phyloP scores from a whole-genome alignment of 176 grass and related monocot genomes.

The Avena sativa region DNA sequence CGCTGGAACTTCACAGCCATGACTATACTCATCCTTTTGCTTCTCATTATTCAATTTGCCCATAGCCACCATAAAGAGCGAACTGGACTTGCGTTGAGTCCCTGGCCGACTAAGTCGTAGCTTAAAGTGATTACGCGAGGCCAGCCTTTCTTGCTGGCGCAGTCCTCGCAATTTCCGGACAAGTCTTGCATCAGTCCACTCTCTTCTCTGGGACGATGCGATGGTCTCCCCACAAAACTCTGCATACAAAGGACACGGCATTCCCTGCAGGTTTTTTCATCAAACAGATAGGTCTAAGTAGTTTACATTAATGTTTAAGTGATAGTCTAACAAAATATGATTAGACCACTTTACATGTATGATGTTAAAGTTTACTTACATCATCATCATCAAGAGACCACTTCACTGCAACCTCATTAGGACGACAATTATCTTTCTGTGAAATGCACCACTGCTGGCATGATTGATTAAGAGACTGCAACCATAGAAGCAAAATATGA shows the following conservation, averaged over 20 bases:
- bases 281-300: neutral
- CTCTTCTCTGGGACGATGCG: neutral
- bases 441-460: neutral
- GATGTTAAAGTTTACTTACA: neutral
- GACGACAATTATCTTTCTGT: neutral
- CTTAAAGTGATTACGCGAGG: neutral
- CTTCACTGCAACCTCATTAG: neutral
- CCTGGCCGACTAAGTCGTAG: neutral
- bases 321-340: neutral
- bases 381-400: neutral
- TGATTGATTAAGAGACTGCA: slow-evolving; percentile 41
- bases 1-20: neutral
- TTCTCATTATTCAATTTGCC: neutral
- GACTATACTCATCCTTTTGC: neutral
- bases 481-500: slow-evolving; percentile 16
- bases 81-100: neutral
- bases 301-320: neutral
- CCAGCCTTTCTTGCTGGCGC: neutral
- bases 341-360: no score
- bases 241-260: neutral
- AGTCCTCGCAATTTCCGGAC: neutral
- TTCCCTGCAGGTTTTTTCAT: neutral
- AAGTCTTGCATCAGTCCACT: neutral
- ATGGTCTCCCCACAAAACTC: neutral
- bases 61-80: neutral